phyloP scores from a whole-genome alignment of 2,329 filamentous ascomycete species.

The Coniochaeta prunicola region DNA sequence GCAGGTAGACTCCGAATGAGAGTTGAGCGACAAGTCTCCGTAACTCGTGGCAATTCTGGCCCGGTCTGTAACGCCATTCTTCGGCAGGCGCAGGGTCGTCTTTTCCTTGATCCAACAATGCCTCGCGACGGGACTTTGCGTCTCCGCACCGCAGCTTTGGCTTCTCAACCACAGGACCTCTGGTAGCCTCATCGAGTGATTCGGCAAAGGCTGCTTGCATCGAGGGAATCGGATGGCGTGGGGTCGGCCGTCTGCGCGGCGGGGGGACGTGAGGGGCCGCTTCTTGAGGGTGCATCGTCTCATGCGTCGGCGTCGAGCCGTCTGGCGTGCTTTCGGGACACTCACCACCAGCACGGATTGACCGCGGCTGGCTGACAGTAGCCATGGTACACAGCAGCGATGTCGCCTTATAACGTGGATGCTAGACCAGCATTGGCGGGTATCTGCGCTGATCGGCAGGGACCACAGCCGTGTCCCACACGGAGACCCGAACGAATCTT shows the following conservation, averaged over 20 bases:
- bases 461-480: neutral
- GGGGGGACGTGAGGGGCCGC: neutral
- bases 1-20: constrained; percentile 83
- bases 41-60: constrained; percentile 77
- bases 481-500: neutral
- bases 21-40: constrained; percentile 90
- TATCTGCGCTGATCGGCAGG: neutral
- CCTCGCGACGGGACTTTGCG: constrained; percentile 55
- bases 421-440: neutral
- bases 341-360: neutral
- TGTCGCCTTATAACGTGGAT: neutral
- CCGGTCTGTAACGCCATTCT: constrained; percentile 67
- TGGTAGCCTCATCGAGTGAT: constrained; percentile 65
- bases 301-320: neutral
- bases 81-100: constrained; percentile 66
- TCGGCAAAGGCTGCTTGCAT: constrained; percentile 82
- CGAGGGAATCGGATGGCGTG: constrained; percentile 60
- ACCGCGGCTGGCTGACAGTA: neutral
- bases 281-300: neutral
- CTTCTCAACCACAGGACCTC: constrained; percentile 35
- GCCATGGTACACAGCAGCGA: neutral
- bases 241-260: constrained; percentile 19
- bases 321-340: neutral
- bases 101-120: constrained; percentile 59
- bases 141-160: constrained; percentile 46